Conservation (phyloP, 768 basidiomycete species). For the Podaxis rugospora region DNA sequence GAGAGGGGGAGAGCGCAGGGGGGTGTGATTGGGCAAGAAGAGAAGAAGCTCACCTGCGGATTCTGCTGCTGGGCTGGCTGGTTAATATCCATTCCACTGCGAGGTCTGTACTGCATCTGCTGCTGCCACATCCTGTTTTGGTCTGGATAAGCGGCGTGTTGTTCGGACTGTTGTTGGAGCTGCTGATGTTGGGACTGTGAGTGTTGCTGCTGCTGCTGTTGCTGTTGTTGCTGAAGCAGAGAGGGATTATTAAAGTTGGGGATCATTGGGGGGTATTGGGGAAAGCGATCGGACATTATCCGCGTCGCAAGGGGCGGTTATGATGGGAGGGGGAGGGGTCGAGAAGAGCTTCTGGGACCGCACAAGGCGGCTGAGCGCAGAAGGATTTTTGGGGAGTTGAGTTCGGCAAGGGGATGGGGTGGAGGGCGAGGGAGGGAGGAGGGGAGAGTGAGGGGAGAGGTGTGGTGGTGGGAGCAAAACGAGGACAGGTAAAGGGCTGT, state of each 20-base stretch:
- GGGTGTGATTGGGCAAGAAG: conserved; percentile 7
- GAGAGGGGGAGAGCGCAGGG: not conserved
- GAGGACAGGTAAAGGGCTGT: conserved; percentile 38
- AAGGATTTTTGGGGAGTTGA: conserved; percentile 14
- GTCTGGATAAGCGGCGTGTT: conserved; percentile 45
- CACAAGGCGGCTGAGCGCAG: conserved; percentile 20
- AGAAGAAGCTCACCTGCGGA: conserved; percentile 41
- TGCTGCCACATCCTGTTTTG: conserved; percentile 55
- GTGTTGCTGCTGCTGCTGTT: conserved; percentile 38
- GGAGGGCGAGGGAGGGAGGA: conserved; percentile 19
- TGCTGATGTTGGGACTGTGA: conserved; percentile 34
- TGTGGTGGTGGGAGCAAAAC: conserved; percentile 57
- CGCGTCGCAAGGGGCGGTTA: conserved; percentile 18
- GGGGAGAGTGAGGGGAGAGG: conserved; percentile 21
- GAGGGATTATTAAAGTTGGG: conserved; percentile 35
- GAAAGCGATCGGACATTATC: conserved; percentile 60
- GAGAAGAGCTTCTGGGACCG: conserved; percentile 22
- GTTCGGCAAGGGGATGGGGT: conserved; percentile 20
- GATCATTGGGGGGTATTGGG: conserved; percentile 55
- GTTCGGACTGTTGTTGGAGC: conserved; percentile 32
- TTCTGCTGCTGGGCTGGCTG: conserved; percentile 29
- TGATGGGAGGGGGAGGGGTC: conserved; percentile 20
- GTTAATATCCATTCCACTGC: conserved; percentile 36
- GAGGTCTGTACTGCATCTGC: conserved; percentile 44
- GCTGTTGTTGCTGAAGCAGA: conserved; percentile 42